phyloP scores from a whole-genome alignment of 2,329 filamentous ascomycete species.

The Annulohypoxylon truncatum region DNA sequence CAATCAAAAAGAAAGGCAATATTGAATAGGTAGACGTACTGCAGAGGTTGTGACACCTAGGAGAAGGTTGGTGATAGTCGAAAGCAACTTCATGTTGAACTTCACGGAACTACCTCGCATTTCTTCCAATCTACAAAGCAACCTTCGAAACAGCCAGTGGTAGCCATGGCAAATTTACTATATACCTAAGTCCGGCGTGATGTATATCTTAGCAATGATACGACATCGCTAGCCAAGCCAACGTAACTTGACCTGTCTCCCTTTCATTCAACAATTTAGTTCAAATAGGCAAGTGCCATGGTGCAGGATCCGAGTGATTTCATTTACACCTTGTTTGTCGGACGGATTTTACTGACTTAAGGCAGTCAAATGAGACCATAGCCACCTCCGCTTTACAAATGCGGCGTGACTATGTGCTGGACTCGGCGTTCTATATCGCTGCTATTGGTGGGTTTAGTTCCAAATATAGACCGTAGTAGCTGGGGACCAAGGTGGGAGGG shows the following conservation, averaged over 20 bases:
- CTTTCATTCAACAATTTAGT: conserved; percentile 11
- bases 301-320: conserved; percentile 9
- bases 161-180: conserved; percentile 9
- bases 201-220: neutral
- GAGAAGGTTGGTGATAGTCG: conserved; percentile 14
- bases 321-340: conserved; percentile 6
- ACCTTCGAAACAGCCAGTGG: neutral
- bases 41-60: conserved; percentile 5
- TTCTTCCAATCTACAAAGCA: neutral
- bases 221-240: conserved; percentile 20
- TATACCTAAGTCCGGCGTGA: conserved; percentile 17
- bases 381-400: conserved; percentile 1
- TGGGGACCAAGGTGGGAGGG: neutral
- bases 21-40: conserved; percentile 10
- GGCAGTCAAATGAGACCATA: neutral
- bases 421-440: neutral
- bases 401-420: neutral
- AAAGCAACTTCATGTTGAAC: conserved; percentile 27
- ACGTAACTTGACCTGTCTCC: conserved; percentile 4
- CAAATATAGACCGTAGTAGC: neutral
- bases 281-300: conserved; percentile 32
- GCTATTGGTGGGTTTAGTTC: conserved; percentile 2
- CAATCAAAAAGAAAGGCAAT: neutral
- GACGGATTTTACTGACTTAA: conserved; percentile 11
- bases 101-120: neutral